Evolutionary conservation across 306 rosid genomes (phyloP).

Genomic region (Castanea crenata): DNA sequence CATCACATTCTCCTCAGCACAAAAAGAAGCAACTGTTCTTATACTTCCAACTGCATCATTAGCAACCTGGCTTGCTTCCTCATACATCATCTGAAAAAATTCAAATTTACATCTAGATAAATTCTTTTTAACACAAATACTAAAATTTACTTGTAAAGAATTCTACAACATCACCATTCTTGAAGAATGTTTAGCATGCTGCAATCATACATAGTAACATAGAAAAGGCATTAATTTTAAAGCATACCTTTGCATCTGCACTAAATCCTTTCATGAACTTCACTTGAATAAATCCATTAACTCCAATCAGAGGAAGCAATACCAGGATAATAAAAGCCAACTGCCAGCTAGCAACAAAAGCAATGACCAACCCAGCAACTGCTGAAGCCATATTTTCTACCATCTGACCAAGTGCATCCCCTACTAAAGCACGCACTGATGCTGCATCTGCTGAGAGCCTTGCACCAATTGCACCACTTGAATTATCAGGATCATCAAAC

Average conservation of each 20-base stretch:
- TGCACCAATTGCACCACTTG: conserved; percentile 56
- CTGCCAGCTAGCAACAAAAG: conserved; percentile 53
- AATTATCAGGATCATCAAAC: conserved; percentile 33
- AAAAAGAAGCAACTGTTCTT: conserved; percentile 65
- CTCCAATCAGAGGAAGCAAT: conserved; percentile 39
- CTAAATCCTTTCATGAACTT: conserved; percentile 49
- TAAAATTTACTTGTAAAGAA: background rate
- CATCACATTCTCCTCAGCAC: conserved; percentile 68
- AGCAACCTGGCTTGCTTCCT: conserved; percentile 70
- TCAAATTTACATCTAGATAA: background rate
- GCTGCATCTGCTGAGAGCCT: conserved; percentile 65
- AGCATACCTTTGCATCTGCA: conserved; percentile 53
- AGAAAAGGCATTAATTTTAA: background rate
- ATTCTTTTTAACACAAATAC: background rate
- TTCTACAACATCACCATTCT: background rate
- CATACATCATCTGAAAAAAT: conserved; percentile 47
- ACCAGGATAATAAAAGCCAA: conserved; percentile 45
- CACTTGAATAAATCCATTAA: conserved; percentile 42
- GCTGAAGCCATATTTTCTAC: conserved; percentile 49
- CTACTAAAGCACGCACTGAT: conserved; percentile 45
- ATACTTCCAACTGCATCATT: conserved; percentile 59
- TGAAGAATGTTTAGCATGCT: background rate
- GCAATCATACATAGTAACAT: background rate
- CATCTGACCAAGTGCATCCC: conserved; percentile 55
- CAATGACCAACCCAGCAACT: conserved; percentile 34